These are phyloP conservation scores for Mycena rosella DNA, from an alignment of 768 basidiomycete species.

Conservation along the genomic window DNA sequence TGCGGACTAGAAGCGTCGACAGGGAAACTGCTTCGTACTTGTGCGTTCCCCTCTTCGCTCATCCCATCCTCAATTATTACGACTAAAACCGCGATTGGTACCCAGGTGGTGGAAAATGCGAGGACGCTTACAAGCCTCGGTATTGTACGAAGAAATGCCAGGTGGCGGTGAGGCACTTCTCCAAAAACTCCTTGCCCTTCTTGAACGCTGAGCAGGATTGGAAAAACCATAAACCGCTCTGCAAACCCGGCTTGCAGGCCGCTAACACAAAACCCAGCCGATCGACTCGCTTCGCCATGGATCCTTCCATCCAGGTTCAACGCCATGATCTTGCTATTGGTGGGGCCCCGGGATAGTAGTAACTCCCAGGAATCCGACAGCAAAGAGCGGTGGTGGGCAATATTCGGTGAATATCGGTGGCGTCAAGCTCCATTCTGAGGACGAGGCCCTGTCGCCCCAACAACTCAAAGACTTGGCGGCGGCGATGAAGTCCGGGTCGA, in stretches of 20 bases:
- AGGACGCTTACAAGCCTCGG: constrained; percentile 16
- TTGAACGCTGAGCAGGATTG: constrained; percentile 7
- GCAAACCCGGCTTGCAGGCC: constrained; percentile 18
- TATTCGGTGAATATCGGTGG: constrained; percentile 17
- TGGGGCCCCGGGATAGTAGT: neutral
- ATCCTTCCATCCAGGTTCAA: neutral
- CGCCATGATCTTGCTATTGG: constrained; percentile 8
- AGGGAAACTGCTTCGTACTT: constrained; percentile 17
- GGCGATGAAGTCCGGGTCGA: constrained; percentile 2
- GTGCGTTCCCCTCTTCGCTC: constrained; percentile 1
- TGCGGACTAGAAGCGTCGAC: constrained; percentile 11
- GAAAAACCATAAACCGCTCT: constrained; percentile 9
- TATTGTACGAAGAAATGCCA: constrained; percentile 27
- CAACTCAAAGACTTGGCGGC: constrained; percentile 3
- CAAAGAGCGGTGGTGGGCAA: constrained; percentile 5
- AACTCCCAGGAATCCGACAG: neutral
- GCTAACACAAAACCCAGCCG: neutral
- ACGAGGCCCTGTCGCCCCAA: constrained; percentile 5
- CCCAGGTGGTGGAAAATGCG: constrained; percentile 24
- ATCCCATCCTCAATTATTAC: too few species aligned
- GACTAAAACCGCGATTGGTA: neutral
- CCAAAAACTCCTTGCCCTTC: neutral
- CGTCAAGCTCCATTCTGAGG: constrained; percentile 10
- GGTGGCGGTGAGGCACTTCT: constrained; percentile 1
- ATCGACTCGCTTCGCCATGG: neutral